A percentile compares a stretch with the other conserved stretches of the same genome.
Conservation (phyloP, 768 basidiomycete genomes). For the Fomitopsis pulvina region DNA sequence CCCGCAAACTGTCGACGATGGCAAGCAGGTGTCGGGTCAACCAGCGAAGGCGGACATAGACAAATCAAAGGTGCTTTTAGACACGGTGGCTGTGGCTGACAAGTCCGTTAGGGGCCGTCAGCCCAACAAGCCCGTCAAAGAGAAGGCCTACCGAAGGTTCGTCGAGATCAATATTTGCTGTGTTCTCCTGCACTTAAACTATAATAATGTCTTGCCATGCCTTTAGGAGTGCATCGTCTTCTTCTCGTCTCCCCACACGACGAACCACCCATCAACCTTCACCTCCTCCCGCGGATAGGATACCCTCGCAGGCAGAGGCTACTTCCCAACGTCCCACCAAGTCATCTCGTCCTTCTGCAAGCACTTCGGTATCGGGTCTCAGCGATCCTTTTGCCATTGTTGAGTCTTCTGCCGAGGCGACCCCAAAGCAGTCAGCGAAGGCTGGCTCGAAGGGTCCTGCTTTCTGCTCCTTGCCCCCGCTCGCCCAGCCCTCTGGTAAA, state of each 20-base stretch:
- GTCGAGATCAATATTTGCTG: constrained; percentile 21
- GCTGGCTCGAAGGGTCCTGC: constrained; percentile 16
- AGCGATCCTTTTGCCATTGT: constrained; percentile 43
- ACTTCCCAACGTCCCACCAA: constrained; percentile 9
- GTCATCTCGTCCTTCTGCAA: constrained; percentile 12
- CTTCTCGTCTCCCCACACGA: constrained; percentile 34
- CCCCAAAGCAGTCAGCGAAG: constrained; percentile 21
- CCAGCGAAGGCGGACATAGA: constrained; percentile 12
- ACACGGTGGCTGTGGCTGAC: constrained; percentile 12
- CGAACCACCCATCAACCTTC: constrained; percentile 60
- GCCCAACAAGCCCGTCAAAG: constrained; percentile 35
- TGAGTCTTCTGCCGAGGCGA: constrained; percentile 25
- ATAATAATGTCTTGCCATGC: not conserved
- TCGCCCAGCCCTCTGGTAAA: constrained; percentile 48
- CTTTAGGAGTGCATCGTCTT: constrained; percentile 40
- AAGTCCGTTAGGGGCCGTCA: constrained; percentile 27
- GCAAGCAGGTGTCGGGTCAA: constrained; percentile 26
- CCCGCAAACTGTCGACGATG: constrained; percentile 23
- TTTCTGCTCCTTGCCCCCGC: constrained; percentile 29
- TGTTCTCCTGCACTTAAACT: constrained; percentile 15
- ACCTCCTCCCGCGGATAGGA: constrained; percentile 37
- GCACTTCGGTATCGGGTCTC: constrained; percentile 24
- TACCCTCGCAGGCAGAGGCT: constrained; percentile 65
- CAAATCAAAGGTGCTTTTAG: constrained; percentile 10
- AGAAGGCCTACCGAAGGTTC: constrained; percentile 39